Base-by-base conservation (phyloP, 306 rosid species). In the Fragaria iinumae region DNA sequence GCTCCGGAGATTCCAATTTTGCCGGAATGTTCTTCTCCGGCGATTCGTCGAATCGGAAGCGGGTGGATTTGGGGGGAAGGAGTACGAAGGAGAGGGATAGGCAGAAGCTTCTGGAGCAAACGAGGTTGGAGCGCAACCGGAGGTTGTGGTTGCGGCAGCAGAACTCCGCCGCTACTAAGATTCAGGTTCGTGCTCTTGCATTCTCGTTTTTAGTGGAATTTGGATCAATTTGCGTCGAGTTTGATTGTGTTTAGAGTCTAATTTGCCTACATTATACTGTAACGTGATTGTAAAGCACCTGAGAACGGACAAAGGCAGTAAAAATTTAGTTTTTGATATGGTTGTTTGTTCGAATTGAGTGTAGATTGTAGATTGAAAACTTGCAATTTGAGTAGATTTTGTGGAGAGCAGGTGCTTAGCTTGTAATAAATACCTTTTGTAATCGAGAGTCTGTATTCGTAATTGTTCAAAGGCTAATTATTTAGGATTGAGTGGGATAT, bases 41-140 rank as follows among this genome's bases (percentile, higher is more conserved):
- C 77, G 98, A 94, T 91, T 85, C 98, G 1, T 94, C 97, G 14
- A 87, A 85, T 64, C 91, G 97, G 76, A 94, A 94, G 84, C 96
- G 98, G 18, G 98, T 94, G 8, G 97, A 91, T 91, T 90, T 94
- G 80, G 96, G 97, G 23, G 98, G 98, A 56, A 89, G 97, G 48
- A 94, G 98, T 73, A 79, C 93, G 2, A 94, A 94, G 87, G 98
- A 91, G 74, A 75, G 96, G 80, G 98, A 94, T 66, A 67, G 98
- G 4, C 90, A 94, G 83, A 94, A 94, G 83, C 97, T 94, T 72
- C 85, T 94, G 6, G 97, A 94, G 77, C 97, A 91, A 80, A 89
- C 97, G 18, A 88, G 97, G 84, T 76, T 91, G 81, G 98, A 91
- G 77, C 90, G 98, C 65, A 90, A 90, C 77, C 89, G 85, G 3